phyloP scores from a whole-genome alignment of 805 yeast species.

The Zygoascus flipseniorum region DNA sequence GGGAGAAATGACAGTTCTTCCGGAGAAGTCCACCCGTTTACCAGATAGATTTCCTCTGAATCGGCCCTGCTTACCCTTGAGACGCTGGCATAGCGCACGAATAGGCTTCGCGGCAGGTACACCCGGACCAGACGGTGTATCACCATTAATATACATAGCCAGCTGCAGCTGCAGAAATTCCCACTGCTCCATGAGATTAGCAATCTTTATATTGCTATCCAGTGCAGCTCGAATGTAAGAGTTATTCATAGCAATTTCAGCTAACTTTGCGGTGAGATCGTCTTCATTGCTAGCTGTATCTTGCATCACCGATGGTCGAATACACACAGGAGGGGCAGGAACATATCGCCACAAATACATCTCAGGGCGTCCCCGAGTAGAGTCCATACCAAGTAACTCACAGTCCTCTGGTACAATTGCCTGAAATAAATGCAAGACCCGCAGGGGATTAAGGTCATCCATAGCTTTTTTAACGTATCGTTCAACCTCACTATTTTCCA shows the following conservation, averaged over 20 bases:
- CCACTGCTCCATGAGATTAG: constrained; percentile 98
- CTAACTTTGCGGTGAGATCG: constrained; percentile 88
- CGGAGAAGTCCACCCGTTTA: constrained; percentile 97
- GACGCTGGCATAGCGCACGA: constrained; percentile 92
- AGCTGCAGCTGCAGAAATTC: constrained; percentile 91
- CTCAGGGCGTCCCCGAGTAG: constrained; percentile 87
- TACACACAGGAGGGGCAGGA: constrained; percentile 99
- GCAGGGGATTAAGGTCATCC: constrained; percentile 91
- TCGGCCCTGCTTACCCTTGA: constrained; percentile 98
- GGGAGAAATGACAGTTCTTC: constrained; percentile 96
- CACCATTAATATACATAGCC: constrained; percentile 96
- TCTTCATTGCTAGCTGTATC: constrained; percentile 92
- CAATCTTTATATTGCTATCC: constrained; percentile 88
- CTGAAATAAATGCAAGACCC: constrained; percentile 79
- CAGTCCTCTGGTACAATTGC: constrained; percentile 82
- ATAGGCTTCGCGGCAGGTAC: constrained; percentile 57
- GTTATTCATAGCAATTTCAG: constrained; percentile 97
- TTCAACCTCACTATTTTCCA: constrained; percentile 79
- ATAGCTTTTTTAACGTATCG: constrained; percentile 76
- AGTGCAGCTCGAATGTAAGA: constrained; percentile 89
- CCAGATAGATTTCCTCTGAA: constrained; percentile 97
- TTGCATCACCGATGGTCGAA: constrained; percentile 95
- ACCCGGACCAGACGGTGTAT: constrained; percentile 60
- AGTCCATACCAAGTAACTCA: constrained; percentile 84
- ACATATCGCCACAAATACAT: constrained; percentile 94